These are phyloP conservation scores for Eucalyptus marginata DNA, from an alignment of 345 rosid genomes.

Conservation along the genomic window DNA sequence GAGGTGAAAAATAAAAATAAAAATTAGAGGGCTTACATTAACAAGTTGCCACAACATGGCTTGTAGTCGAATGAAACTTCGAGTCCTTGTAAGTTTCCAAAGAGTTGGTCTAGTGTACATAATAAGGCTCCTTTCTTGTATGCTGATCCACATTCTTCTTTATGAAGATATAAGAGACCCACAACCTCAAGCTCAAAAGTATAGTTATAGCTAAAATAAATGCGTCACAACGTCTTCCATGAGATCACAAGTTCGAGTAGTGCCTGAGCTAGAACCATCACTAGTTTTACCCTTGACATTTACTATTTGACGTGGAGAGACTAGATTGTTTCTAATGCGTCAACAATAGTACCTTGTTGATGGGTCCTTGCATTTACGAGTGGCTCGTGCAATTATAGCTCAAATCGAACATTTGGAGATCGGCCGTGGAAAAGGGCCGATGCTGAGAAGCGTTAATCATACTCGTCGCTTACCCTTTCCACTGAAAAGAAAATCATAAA, in stretches of 20 bases:
- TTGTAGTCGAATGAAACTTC: fast-evolving
- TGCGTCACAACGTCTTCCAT: fast-evolving
- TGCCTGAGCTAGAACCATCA: not conserved
- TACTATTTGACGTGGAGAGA: not conserved
- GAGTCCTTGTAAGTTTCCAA: not conserved
- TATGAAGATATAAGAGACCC: not conserved
- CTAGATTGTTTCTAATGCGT: fast-evolving
- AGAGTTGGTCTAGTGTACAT: not conserved
- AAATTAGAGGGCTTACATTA: not conserved
- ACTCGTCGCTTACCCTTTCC: not conserved
- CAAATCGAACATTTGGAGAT: not conserved
- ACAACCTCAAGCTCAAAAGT: not conserved
- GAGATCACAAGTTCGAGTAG: not conserved
- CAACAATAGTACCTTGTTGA: not conserved
- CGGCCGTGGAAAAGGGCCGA: fast-evolving
- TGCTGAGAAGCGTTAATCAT: not conserved
- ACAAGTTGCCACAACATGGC: not conserved
- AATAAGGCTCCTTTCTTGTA: not conserved
- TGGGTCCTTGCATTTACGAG: not conserved
- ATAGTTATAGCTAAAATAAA: not conserved
- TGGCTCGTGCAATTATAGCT: not conserved
- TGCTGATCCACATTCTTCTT: not conserved
- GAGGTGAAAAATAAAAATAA: no score
- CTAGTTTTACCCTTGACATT: not conserved
- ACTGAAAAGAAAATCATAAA: not conserved